Evolutionary conservation across 108 stramenopile species (phyloP), one percentile per base, ranked within the genome.

Genomic region (Cyclotella distinguenda): DNA sequence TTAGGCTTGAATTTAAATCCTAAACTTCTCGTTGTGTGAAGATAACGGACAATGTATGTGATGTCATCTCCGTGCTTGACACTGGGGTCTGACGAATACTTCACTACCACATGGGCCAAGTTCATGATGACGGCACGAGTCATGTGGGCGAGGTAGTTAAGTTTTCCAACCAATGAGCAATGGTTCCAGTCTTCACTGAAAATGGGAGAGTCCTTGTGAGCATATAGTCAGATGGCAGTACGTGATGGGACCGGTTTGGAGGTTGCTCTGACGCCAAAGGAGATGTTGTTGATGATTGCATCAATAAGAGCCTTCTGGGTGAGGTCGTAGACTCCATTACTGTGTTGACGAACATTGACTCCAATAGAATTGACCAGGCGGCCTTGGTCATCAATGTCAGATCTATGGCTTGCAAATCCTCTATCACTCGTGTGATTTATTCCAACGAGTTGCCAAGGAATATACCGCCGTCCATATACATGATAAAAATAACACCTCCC

Each of bases 301-400:
- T 82, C 69, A 30, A 82, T 80, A 1, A 85, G 62, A 1, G 76
- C 64, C 16, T 65, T 72, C 62, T 85, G 84, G 6, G 79, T 44
- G 8, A 85, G 26, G 9, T 73, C 40, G 3, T 77, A 45, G 19
- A 3, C 60, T 16, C 78, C 80, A 62, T 82, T 57, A 2, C 16
- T 35, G 23, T 57, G 52, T 6, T 43, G 4, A 7, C 43, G 40
- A 35, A 82, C 56, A 25, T 72, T 69, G 12, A 77, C 59, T 51
- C 75, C 83, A 47, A 73, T 50, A 65, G 72, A 80, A 43, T 80
- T 76, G 11, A 44, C 31, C 11, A 67, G 31, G 46, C 72, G 55
- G 8, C 77, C 77, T 76, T 77, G 60, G 42, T 70, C 60, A 44
- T 70, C 69, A 30, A 70, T 50, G 12, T 70, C 27, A 50, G 40